Base-by-base conservation (phyloP, 2,329 filamentous ascomycete species). In the Sclerotinia spermophila region DNA sequence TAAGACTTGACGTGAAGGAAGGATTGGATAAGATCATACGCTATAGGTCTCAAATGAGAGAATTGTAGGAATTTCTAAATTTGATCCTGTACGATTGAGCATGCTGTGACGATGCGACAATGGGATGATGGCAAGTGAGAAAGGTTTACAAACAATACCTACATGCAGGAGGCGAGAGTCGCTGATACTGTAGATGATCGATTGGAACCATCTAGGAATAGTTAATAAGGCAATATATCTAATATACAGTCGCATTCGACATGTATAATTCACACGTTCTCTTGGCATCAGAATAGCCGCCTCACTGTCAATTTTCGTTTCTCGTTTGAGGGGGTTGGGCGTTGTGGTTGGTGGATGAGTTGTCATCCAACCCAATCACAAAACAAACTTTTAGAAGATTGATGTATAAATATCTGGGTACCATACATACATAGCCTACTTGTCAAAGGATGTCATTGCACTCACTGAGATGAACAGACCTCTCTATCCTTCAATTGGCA, bases 361-460 rank as follows among this genome's bases (percentile, higher is more conserved):
- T 69, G 67, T 69, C 67, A 56, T 64, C 67, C 67, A 53, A 55
- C 59, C 42, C 38, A 17, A 65, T 38, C 24, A 38, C 13, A 30
- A 68, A 24, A 61, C 44, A n/a, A 53, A 53, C n/a, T 53, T 53
- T 38, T 13, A 35, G 48, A 15, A 38, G 21, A n/a, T 17, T 51
- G 30, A 19, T 65, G 45, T 53, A 53, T 51, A 65, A 21, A 21
- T 33, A 53, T 30, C 62, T 65, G 33, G 45, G 24, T 65, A 40
- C 27, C 33, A 38, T 48, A 48, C 45, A 10, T 48, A 24, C 42
- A 62, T 51, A 65, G 45, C 61, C 61, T 65, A 65, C 33, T 24
- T 24, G 30, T 44, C 53, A 44, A 30, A 53, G 44, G 61, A 64
- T 64, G 44, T 51, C 8, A 30, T 44, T 59, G 56, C 58, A 42